These are phyloP conservation scores for Colletotrichum sp. DNA, from an alignment of 2,329 filamentous ascomycete genomes.

Conservation along the genomic window DNA sequence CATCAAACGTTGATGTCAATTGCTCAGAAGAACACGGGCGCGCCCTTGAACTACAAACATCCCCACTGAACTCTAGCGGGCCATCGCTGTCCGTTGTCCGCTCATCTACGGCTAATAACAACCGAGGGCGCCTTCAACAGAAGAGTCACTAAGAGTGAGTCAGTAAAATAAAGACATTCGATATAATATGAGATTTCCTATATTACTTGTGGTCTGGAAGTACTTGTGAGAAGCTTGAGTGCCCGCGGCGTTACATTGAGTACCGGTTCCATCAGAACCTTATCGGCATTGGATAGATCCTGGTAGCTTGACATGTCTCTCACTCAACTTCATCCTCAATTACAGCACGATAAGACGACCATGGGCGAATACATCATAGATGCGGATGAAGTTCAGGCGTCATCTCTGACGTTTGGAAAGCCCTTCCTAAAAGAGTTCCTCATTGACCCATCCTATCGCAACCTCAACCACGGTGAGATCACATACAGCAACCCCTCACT, in stretches of 20 bases:
- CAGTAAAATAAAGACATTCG: neutral
- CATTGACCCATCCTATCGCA: constrained; percentile 70
- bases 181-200: neutral
- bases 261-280: neutral
- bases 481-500: neutral
- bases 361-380: constrained; percentile 1
- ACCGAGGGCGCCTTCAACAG: neutral
- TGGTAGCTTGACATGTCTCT: neutral
- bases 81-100: neutral
- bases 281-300: neutral
- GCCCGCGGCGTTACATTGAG: neutral
- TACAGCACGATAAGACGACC: neutral
- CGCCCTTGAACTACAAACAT: neutral
- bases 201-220: neutral
- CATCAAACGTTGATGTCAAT: neutral
- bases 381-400: neutral
- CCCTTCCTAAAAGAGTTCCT: constrained; percentile 67
- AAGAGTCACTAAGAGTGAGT: neutral
- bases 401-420: constrained; percentile 32
- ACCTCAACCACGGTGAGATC: constrained; percentile 76
- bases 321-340: neutral
- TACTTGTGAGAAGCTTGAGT: neutral
- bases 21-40: neutral
- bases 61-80: neutral
- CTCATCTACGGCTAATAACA: neutral